phyloP scores from a whole-genome alignment of 495 filamentous ascomycete genomes.

The Penicillium crystallinum region DNA sequence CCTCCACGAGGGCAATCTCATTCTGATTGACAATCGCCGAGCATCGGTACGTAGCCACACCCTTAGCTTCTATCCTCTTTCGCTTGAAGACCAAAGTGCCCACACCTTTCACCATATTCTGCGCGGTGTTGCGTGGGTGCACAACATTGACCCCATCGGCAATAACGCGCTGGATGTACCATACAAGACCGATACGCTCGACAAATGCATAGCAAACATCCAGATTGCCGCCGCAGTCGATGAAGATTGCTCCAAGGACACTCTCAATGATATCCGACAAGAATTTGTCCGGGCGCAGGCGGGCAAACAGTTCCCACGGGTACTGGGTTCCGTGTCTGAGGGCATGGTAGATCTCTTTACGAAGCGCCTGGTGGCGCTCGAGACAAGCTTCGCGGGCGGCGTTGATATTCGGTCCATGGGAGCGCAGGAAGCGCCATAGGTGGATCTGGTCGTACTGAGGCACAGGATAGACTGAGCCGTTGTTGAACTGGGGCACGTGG shows the following conservation, averaged over 20 bases:
- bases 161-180: conserved; percentile 58
- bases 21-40: conserved; percentile 5
- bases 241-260: conserved; percentile 76
- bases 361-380: conserved; percentile 44
- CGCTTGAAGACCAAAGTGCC: conserved; percentile 16
- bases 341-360: conserved; percentile 44
- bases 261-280: conserved; percentile 83
- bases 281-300: conserved; percentile 69
- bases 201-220: conserved; percentile 51
- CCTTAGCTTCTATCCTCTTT: conserved; percentile 8
- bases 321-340: conserved; percentile 49
- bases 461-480: not conserved
- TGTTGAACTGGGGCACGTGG: conserved; percentile 3
- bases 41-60: conserved; percentile 2
- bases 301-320: conserved; percentile 69
- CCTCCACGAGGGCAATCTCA: conserved; percentile 1
- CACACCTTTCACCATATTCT: conserved; percentile 43
- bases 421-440: conserved; percentile 69
- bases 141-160: conserved; percentile 52
- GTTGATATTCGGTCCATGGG: conserved; percentile 42
- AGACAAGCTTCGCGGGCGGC: conserved; percentile 40
- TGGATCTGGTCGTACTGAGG: conserved; percentile 20
- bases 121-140: conserved; percentile 72
- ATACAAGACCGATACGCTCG: conserved; percentile 58
- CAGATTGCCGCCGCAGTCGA: conserved; percentile 65